Base-by-base conservation (phyloP, 108 stramenopile species). In the Pseudonitzschia multiseries region DNA sequence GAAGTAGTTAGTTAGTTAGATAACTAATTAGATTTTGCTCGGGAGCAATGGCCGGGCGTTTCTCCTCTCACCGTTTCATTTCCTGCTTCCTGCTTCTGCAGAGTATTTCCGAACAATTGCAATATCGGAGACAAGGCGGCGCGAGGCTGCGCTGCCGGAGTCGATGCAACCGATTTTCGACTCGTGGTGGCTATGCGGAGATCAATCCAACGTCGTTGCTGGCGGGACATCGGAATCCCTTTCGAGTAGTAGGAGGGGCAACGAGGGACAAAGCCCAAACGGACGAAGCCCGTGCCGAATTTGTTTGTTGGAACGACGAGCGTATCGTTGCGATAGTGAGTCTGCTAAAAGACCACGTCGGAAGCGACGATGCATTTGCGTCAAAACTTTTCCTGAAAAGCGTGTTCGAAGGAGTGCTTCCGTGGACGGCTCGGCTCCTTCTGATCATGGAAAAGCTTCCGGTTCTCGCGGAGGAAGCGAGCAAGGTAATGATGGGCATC, bases 351-450 rank as follows among this genome's bases (percentile, higher is more conserved):
- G 0, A 2, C 61, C 31, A 62, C 61, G 31, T 62, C 29, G 61
- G 61, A 42, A 33, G n/a, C 36, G 61, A 62, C 29, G 32, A 33
- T 62, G 61, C 32, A 40, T 1, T 24, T 8, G 5, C 20, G 61
- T 62, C 61, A 12, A 62, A 62, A 21, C 3, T 64, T 33, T 15
- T 79, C 27, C 73, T 68, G 26, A 59, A 31, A 14, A 61, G 72
- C 54, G 46, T 73, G 17, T 32, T 57, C 32, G 42, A 87, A 20
- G 86, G 83, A 8, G 46, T 90, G 8, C 59, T 86, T 15, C 77
- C 76, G 36, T 90, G 92, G 92, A 77, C 72, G 13, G 66, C 79
- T 5, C 64, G 83, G 14, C 69, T 90, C 14, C 69, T 90, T 17
- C 29, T 79, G 14, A 69, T 86, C 10, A 71, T 86, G 24, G 63